phyloP scores from a whole-genome alignment of 1,139 yeast genomes.

The Barnettozyma hawaiiensis region DNA sequence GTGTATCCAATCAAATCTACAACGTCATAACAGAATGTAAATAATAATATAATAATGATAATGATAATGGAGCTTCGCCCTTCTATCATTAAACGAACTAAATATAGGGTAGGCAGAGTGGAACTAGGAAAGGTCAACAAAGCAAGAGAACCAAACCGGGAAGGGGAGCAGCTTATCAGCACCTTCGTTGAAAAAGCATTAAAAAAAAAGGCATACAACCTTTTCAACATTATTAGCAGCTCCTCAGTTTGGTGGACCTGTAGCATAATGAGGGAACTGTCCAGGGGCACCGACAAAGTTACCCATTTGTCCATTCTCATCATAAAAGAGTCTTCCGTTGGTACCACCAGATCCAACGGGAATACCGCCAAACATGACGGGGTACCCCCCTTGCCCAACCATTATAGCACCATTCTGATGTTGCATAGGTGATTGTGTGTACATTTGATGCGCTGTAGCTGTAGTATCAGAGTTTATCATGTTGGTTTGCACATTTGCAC shows the following conservation, averaged over 20 bases:
- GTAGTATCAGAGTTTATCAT: background rate
- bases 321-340: slow-evolving; percentile 7
- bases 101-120: background rate
- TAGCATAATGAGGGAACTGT: slow-evolving; percentile 1
- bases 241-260: background rate
- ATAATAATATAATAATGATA: background rate
- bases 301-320: slow-evolving; percentile 9
- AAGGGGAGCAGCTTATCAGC: no score
- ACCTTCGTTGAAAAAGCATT: no score
- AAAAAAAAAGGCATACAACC: no score
- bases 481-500: background rate
- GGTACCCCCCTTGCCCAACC: background rate
- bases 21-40: background rate
- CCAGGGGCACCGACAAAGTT: slow-evolving; percentile 1
- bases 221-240: no score
- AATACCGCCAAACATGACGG: background rate
- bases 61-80: no score
- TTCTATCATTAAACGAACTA: background rate
- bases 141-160: background rate
- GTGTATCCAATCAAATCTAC: no score
- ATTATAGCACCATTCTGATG: background rate
- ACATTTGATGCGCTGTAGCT: background rate
- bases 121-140: background rate
- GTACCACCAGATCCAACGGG: background rate
- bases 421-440: background rate